Base-by-base conservation (phyloP, 75 land plant genomes). In the Isoetes taiwanensis region DNA sequence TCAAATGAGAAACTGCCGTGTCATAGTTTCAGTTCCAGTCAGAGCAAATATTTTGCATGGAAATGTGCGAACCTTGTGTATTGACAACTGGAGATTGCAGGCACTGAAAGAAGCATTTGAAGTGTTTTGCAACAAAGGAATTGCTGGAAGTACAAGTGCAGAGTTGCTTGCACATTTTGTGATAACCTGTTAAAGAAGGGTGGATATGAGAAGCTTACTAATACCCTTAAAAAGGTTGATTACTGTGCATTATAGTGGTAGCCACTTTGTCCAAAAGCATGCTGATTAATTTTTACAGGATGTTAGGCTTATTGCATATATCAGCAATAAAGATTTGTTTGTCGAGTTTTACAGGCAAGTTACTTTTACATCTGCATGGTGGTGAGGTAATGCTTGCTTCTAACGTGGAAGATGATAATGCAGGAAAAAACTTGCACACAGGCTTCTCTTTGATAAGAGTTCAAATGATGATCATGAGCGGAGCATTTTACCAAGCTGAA, bases 31-130 rank as follows among this genome's bases (percentile, higher is more conserved):
- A 17, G 23, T n/a, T 40, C 27, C 41, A 6, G 28, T 33, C 14
- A 40, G 14, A 3, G n/a, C n/a, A n/a, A n/a, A n/a, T n/a, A n/a
- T n/a, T n/a, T n/a, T n/a, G n/a, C n/a, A 14, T 14, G 14, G 12
- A 37, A 14, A 14, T 14, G 39, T 37, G 39, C 39, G 39, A 37
- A 8, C 52, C 52, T 48, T 14, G 34, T 6, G 46, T 30, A 40
- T 58, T 42, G 54, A 16, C n/a, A 12, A 27, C 19, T 39, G 31
- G 26, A 33, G 48, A 34, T 19, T 42, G 23, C 62, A 88, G 95
- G 90, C 96, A 0, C 57, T 90, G 17, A 90, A 90, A 53, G 90
- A 90, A 50, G 96, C 96, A 42, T 85, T 90, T 70, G 90, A 90
- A 57, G 74, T 85, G 0, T 90, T 90, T 37, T 90, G 90, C 66